Evolutionary conservation across 805 yeast genomes (phyloP).

Genomic region (Saturnispora mendoncae): DNA sequence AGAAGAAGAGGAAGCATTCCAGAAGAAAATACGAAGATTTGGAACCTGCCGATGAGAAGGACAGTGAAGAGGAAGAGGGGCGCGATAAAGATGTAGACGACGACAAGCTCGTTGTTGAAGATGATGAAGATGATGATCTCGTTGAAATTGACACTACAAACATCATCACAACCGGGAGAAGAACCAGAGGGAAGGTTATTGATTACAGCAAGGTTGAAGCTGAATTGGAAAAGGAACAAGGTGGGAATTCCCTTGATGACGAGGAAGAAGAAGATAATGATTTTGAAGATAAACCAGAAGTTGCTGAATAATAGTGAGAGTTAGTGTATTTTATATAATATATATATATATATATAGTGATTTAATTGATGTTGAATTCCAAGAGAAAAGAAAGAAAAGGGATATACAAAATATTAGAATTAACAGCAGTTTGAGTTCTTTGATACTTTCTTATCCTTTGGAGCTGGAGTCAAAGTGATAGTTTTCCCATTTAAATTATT

Average conservation of each 20-base stretch:
- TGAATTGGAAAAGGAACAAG: constrained; percentile 43
- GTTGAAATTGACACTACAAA: constrained; percentile 74
- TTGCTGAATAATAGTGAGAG: constrained; percentile 1
- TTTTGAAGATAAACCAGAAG: constrained; percentile 35
- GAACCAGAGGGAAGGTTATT: constrained; percentile 84
- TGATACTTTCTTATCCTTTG: constrained; percentile 60
- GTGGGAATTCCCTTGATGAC: constrained; percentile 14
- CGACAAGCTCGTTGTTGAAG: constrained; percentile 47
- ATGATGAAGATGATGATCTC: constrained; percentile 69
- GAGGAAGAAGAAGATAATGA: constrained; percentile 36
- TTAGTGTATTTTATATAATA: background rate
- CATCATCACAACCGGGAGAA: constrained; percentile 75
- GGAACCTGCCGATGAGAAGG: constrained; percentile 17
- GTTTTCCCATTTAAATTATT: constrained; percentile 63
- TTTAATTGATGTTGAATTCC: no score
- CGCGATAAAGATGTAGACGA: constrained; percentile 36
- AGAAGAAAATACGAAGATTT: constrained; percentile 19
- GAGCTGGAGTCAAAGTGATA: constrained; percentile 86
- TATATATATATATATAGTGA: constrained; percentile 1
- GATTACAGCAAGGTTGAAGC: constrained; percentile 79
- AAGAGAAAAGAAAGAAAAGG: background rate
- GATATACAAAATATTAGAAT: constrained; percentile 3
- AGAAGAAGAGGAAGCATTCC: constrained; percentile 18
- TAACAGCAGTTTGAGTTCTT: constrained; percentile 67
- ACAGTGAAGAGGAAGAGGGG: constrained; percentile 29